These are phyloP conservation scores for Diaporthe aspalathi DNA, from an alignment of 2,329 filamentous ascomycete species.

Conservation along the genomic window DNA sequence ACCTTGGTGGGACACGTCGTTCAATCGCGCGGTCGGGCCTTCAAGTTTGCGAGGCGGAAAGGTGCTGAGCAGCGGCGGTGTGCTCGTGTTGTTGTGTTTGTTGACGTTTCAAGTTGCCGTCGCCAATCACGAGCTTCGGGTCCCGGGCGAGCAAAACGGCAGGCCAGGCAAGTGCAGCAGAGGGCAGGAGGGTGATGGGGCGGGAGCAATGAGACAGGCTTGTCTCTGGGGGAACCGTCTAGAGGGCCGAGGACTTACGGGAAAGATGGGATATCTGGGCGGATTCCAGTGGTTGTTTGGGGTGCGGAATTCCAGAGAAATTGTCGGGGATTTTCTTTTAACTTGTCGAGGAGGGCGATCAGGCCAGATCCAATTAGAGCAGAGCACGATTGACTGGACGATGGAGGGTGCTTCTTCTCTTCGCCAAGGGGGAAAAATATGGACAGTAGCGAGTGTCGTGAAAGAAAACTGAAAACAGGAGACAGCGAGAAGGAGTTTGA, in stretches of 20 bases:
- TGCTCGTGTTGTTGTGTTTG: slow-evolving; percentile 9
- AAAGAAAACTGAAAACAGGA: slow-evolving; percentile 34
- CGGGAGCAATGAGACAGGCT: slow-evolving; percentile 19
- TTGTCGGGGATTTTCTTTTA: slow-evolving; percentile 20
- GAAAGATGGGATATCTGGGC: slow-evolving; percentile 26
- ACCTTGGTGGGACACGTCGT: not conserved
- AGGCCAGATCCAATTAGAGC: slow-evolving; percentile 32
- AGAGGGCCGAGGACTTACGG: slow-evolving; percentile 33
- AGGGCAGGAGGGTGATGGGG: not conserved
- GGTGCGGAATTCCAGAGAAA: slow-evolving; percentile 36
- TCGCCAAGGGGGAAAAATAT: slow-evolving; percentile 36
- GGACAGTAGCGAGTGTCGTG: slow-evolving; percentile 41
- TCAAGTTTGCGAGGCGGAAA: not conserved
- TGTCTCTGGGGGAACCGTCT: not conserved
- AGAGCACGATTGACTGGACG: slow-evolving; percentile 27
- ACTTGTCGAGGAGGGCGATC: slow-evolving; percentile 27
- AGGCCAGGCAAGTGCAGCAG: slow-evolving; percentile 24
- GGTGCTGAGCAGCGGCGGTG: not conserved
- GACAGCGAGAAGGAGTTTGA: slow-evolving; percentile 24
- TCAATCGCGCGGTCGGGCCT: not conserved
- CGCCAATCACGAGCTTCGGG: slow-evolving; percentile 11
- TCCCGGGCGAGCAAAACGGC: not conserved
- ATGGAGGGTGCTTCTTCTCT: slow-evolving; percentile 36
- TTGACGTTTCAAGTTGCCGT: slow-evolving; percentile 18
- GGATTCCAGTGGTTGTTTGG: slow-evolving; percentile 36